Evolutionary conservation across 2,329 filamentous ascomycete genomes (phyloP).

Genomic region (Rutstroemia sp.): DNA sequence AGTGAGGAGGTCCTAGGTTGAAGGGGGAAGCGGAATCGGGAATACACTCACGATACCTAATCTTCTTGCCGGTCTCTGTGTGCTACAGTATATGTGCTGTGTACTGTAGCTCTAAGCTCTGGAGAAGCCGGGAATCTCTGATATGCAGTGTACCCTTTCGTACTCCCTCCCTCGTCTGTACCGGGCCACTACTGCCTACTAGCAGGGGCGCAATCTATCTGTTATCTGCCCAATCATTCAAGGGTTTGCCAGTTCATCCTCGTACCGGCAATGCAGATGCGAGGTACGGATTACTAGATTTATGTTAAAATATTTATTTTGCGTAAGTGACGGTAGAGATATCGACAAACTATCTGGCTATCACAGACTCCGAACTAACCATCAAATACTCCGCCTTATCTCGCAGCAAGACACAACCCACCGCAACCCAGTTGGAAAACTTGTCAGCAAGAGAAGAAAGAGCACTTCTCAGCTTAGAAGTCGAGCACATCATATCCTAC

Average conservation of each 20-base stretch:
- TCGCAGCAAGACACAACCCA: neutral
- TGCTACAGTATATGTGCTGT: too few species aligned
- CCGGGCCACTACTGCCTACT: neutral
- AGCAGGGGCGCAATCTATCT: neutral
- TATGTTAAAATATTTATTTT: slow-evolving; percentile 11
- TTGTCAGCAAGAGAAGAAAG: neutral
- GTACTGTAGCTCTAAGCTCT: too few species aligned
- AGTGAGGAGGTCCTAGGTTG: neutral
- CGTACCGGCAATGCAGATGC: slow-evolving; percentile 12
- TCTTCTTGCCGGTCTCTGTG: too few species aligned
- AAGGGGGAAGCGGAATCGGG: neutral
- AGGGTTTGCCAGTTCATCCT: slow-evolving; percentile 5
- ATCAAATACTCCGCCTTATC: slow-evolving; percentile 6
- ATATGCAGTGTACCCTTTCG: too few species aligned
- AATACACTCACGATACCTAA: too few species aligned
- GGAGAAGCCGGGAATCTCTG: too few species aligned
- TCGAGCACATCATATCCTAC: neutral
- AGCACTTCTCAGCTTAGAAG: neutral
- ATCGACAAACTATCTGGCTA: too few species aligned
- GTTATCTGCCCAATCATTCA: slow-evolving; percentile 1
- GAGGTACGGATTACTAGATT: slow-evolving; percentile 18
- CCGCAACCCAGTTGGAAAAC: too few species aligned
- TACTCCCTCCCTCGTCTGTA: too few species aligned
- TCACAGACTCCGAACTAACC: neutral
- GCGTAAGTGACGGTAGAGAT: neutral